Evolutionary conservation across 2,329 filamentous ascomycete genomes (phyloP).

Genomic region (Penicillium griseofulvum): DNA sequence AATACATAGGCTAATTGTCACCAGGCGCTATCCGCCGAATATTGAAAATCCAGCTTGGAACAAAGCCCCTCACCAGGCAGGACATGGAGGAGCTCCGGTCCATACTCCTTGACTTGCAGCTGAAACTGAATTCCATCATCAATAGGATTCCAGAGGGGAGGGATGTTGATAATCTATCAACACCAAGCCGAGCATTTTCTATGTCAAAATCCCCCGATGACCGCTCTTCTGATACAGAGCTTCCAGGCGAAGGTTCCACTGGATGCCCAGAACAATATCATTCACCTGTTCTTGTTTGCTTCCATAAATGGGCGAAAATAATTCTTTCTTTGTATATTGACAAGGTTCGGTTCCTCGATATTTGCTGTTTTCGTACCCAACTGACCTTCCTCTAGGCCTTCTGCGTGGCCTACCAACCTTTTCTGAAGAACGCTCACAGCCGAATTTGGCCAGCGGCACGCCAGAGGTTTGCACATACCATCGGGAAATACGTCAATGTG

Average conservation of each 20-base stretch:
- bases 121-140: conserved; percentile 44
- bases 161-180: conserved; percentile 17
- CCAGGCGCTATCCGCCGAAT: conserved; percentile 44
- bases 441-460: conserved; percentile 48
- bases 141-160: conserved; percentile 41
- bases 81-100: conserved; percentile 47
- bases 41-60: conserved; percentile 46
- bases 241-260: conserved; percentile 37
- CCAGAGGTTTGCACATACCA: conserved; percentile 35
- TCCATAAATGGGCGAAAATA: conserved; percentile 49
- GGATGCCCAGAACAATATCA: conserved; percentile 45
- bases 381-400: conserved; percentile 35
- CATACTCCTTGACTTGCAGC: conserved; percentile 42
- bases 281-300: conserved; percentile 42
- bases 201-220: conserved; percentile 30
- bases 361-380: not conserved
- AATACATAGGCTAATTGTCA: conserved; percentile 1
- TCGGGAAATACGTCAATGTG: not conserved
- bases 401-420: conserved; percentile 49
- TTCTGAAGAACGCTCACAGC: conserved; percentile 49
- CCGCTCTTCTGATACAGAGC: conserved; percentile 27
- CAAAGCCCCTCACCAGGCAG: conserved; percentile 41
- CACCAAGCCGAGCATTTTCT: conserved; percentile 25
- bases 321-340: conserved; percentile 46
- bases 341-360: conserved; percentile 31